phyloP scores from a whole-genome alignment of 2,329 filamentous ascomycete species.

The Achaetomium macrosporum region DNA sequence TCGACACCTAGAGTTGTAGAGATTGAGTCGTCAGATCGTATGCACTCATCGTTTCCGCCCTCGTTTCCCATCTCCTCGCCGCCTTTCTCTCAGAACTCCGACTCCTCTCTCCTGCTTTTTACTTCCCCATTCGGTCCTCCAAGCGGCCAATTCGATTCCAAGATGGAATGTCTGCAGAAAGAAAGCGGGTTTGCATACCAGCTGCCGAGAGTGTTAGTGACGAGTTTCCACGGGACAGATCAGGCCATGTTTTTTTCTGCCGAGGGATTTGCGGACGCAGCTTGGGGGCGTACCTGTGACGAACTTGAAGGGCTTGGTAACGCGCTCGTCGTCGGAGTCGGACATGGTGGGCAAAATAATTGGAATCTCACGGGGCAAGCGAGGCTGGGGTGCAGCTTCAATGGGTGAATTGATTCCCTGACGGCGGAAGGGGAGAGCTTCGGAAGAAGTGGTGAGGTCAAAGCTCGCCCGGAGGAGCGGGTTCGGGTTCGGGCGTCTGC shows the following conservation, averaged over 20 bases:
- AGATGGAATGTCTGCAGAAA: not conserved
- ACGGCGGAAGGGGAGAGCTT: slow-evolving; percentile 18
- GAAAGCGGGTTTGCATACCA: slow-evolving; percentile 21
- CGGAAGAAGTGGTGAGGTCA: slow-evolving; percentile 17
- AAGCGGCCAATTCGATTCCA: slow-evolving; percentile 13
- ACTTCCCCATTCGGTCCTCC: slow-evolving; percentile 5
- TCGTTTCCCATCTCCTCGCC: not conserved
- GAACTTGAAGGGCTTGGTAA: slow-evolving; percentile 99
- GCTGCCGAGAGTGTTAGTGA: slow-evolving; percentile 24
- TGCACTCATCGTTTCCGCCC: slow-evolving; percentile 23
- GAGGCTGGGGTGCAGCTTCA: slow-evolving; percentile 33
- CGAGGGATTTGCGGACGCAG: slow-evolving; percentile 23
- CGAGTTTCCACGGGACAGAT: slow-evolving; percentile 9
- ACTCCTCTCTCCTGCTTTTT: not conserved
- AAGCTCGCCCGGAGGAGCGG: slow-evolving; percentile 6
- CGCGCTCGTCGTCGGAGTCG: slow-evolving; percentile 80
- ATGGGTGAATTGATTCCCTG: slow-evolving; percentile 27
- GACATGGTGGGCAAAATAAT: slow-evolving; percentile 66
- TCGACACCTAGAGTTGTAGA: slow-evolving; percentile 72
- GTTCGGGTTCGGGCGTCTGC: not conserved
- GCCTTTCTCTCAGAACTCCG: not conserved
- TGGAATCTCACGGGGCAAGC: slow-evolving; percentile 22
- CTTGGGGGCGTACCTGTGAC: slow-evolving; percentile 75
- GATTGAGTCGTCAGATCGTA: slow-evolving; percentile 24
- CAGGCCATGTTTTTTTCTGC: slow-evolving; percentile 26